phyloP scores from a whole-genome alignment of 2,329 filamentous ascomycete genomes.

The Fusarium goolgardi region DNA sequence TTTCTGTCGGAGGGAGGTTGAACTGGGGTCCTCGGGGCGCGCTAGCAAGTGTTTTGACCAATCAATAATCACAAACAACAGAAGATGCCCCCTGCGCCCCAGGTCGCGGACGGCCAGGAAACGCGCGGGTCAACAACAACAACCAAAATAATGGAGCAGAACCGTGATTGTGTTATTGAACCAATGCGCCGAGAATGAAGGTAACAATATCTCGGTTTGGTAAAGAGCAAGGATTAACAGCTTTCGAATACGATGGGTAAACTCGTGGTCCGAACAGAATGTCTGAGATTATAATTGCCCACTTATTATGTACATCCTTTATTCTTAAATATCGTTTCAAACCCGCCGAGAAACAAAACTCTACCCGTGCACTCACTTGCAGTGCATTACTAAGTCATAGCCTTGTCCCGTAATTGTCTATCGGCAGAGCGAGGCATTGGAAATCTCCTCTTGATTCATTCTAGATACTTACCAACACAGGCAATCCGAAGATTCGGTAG shows the following conservation, averaged over 20 bases:
- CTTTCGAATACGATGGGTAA: neutral
- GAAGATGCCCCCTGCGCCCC: constrained; percentile 30
- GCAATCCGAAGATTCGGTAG: constrained; percentile 24
- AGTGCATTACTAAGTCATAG: neutral
- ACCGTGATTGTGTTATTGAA: constrained; percentile 32
- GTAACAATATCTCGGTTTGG: constrained; percentile 7
- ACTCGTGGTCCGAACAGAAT: neutral
- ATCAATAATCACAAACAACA: constrained; percentile 32
- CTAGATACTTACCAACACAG: constrained; percentile 19
- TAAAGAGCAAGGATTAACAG: neutral
- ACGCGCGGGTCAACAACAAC: constrained; percentile 49
- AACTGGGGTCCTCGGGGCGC: constrained; percentile 41
- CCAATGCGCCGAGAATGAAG: constrained; percentile 2
- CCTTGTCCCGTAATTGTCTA: neutral
- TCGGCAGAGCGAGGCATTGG: neutral
- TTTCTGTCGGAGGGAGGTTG: constrained; percentile 47
- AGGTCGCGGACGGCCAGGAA: constrained; percentile 46
- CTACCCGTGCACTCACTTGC: neutral
- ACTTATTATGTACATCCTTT: neutral
- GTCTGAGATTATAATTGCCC: neutral
- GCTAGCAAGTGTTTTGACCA: constrained; percentile 40
- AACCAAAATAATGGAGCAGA: constrained; percentile 44
- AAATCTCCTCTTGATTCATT: constrained; percentile 20
- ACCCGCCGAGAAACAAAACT: constrained; percentile 7
- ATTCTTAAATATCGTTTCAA: neutral